A percentile compares a stretch with the other conserved stretches of the same genome.
Evolutionary conservation across 768 basidiomycete genomes (phyloP).

Genomic region (Cystofilobasidium capitatum): DNA sequence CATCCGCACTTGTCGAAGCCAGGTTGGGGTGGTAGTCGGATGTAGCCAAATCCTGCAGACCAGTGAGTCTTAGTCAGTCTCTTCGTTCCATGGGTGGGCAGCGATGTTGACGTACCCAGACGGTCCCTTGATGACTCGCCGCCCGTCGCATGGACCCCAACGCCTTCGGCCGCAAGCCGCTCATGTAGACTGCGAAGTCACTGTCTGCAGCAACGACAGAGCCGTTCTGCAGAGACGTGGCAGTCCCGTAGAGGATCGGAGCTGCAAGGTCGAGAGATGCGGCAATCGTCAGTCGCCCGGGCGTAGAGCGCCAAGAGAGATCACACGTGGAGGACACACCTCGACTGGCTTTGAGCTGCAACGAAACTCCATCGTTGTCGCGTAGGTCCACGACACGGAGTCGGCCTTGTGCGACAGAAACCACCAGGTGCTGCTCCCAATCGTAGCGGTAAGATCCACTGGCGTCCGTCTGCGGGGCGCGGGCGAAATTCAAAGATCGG

Average conservation of each 20-base stretch:
- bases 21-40: slow-evolving; percentile 25
- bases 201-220: slow-evolving; percentile 8
- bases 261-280: background rate
- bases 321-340: background rate
- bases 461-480: slow-evolving; percentile 47
- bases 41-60: slow-evolving; percentile 8
- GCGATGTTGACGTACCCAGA: slow-evolving; percentile 16
- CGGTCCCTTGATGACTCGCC: slow-evolving; percentile 5
- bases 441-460: slow-evolving; percentile 40
- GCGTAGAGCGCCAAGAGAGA: background rate
- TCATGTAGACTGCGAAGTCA: slow-evolving; percentile 9
- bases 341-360: background rate
- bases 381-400: slow-evolving; percentile 11
- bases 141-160: background rate
- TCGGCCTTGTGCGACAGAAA: background rate
- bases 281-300: background rate
- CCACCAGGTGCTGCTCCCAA: slow-evolving; percentile 40
- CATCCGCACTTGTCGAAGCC: slow-evolving; percentile 19
- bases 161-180: background rate
- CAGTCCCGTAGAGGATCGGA: background rate
- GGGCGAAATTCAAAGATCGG: slow-evolving; percentile 64
- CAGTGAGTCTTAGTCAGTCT: background rate
- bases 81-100: no score
- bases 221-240: slow-evolving; percentile 10
- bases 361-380: background rate